Evolutionary conservation across 495 filamentous ascomycete species (phyloP).

Genomic region (Lentithecium fluviatile): DNA sequence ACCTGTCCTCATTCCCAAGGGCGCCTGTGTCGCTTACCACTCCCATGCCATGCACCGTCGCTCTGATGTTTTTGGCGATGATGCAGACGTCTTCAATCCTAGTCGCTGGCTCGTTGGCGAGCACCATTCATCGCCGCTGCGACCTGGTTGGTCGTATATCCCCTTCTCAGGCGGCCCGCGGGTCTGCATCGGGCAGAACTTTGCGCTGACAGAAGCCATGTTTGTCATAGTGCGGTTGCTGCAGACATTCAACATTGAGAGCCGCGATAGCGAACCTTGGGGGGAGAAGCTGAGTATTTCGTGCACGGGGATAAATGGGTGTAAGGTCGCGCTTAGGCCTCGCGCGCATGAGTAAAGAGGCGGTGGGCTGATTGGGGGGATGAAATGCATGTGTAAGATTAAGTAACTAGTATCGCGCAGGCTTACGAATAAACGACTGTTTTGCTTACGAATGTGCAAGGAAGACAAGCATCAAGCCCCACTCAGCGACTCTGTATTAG

Average conservation of each 20-base stretch:
- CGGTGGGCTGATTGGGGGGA: background rate
- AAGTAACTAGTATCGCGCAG: background rate
- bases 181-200: conserved; percentile 51
- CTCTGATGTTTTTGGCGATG: conserved; percentile 51
- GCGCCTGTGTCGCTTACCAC: conserved; percentile 48
- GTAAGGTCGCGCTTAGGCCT: conserved; percentile 13
- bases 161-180: conserved; percentile 62
- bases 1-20: conserved; percentile 46
- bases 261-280: conserved; percentile 28
- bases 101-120: conserved; percentile 49
- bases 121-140: conserved; percentile 27
- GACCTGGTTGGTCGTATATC: conserved; percentile 61
- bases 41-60: conserved; percentile 55
- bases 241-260: conserved; percentile 60
- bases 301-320: conserved; percentile 11
- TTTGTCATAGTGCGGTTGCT: conserved; percentile 59
- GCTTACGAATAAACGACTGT: background rate
- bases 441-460: no score
- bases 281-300: conserved; percentile 37
- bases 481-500: no score
- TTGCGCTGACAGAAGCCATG: conserved; percentile 58
- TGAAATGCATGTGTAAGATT: background rate
- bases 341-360: background rate
- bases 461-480: no score
- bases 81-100: conserved; percentile 54